Percentiles rank a stretch among this genome's conserved stretches.
phyloP scores from a whole-genome alignment of 192 early-diverging fungal species.

The Linnemannia exigua region DNA sequence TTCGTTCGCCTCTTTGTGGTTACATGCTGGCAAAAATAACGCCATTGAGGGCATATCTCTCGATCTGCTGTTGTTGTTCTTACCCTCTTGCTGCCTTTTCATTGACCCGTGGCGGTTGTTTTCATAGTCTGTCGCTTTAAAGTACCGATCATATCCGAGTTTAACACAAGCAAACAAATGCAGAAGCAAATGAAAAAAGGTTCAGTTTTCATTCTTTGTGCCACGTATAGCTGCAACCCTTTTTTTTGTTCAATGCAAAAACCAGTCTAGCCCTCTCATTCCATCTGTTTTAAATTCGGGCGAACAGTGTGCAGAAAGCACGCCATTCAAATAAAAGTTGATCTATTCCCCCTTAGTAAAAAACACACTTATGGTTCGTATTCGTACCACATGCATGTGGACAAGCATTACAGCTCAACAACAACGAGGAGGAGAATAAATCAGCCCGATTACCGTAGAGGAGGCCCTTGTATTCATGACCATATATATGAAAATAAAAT shows the following conservation, averaged over 20 bases:
- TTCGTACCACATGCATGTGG: constrained; percentile 3
- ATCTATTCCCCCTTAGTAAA: not conserved
- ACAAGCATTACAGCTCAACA: not conserved
- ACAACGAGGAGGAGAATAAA: not conserved
- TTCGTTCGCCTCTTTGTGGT: not conserved
- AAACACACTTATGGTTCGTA: not conserved
- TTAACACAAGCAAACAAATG: not conserved
- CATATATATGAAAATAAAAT: not conserved
- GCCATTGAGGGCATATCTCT: not conserved
- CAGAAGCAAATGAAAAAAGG: not conserved
- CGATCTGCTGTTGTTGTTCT: not conserved
- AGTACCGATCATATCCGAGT: not conserved
- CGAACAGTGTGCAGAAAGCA: not conserved
- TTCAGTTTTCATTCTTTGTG: not conserved
- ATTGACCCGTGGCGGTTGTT: too few relatives aligned
- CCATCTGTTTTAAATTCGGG: not conserved
- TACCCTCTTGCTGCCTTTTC: not conserved
- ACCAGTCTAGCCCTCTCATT: not conserved
- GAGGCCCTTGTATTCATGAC: too few relatives aligned
- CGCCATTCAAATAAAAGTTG: not conserved
- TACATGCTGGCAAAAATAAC: not conserved
- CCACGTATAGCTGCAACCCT: not conserved
- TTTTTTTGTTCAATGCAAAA: not conserved
- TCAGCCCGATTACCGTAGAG: not conserved
- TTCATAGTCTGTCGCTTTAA: too few relatives aligned